Base-by-base conservation (phyloP, 1,139 yeast genomes). In the Suhomyces yuchorum region DNA sequence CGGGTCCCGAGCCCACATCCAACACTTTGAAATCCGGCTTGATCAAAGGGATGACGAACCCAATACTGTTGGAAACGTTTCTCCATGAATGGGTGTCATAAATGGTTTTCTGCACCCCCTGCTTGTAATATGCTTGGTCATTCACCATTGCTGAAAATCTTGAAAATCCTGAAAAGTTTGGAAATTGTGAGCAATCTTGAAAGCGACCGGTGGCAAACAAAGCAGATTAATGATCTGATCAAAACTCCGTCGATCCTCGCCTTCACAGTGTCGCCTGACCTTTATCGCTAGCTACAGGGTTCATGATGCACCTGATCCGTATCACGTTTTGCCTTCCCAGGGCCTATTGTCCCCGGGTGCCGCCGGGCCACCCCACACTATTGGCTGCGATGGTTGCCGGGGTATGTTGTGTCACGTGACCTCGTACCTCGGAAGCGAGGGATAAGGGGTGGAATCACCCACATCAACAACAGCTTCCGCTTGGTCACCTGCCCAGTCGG, bases 1-100 rank as follows among this genome's bases (percentile, higher is more conserved):
- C 78, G 2, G 77, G 77, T 0, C 78, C 78, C 51, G 70, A 67
- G 1, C 78, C 78, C 14, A 72, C 71, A 51, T 73, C 78, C 18
- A 73, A 61, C n/a, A 72, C 58, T 36, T 56, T 53, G 43, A 58
- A 56, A 35, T 59, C 55, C 5, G 65, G 60, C 48, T 65, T 58
- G 40, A 73, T 48, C 26, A 62, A 57, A 2, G 68, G 66, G 18
- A 69, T 50, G 42, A 69, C 47, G 51, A 61, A 71, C 2, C 56
- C 58, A 5, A 66, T 58, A 3, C 71, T 65, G 50, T 67, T 67
- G 28, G 56, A 61, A 2, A 67, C 73, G 2, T 61, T 66, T 49
- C 77, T 56, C 73, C 75, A 70, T 11, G 60, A 48, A 51, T 71
- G 77, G 6, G 75, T 62, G 24, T 60, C 55, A n/a, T 67, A 54